These are phyloP conservation scores for Pleurotus citrinopileatus DNA, from an alignment of 768 basidiomycete species.

Conservation along the genomic window DNA sequence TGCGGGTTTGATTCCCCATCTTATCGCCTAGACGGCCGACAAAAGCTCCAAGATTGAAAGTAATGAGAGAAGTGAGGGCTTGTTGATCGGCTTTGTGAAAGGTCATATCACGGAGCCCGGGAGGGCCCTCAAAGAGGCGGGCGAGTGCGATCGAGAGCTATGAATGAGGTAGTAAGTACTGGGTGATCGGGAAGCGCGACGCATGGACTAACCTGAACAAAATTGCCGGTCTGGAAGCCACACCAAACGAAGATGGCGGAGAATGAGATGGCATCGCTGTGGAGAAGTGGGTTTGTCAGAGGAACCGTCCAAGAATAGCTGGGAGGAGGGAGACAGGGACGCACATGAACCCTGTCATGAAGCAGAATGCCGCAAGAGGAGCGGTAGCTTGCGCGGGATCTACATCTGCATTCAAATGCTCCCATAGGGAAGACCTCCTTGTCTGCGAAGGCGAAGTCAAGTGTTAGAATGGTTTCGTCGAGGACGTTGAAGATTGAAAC, in stretches of 20 bases:
- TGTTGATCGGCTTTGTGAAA: slow-evolving; percentile 86
- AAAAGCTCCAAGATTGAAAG: slow-evolving; percentile 78
- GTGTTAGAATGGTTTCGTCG: not conserved
- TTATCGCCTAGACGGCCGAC: slow-evolving; percentile 83
- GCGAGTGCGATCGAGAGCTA: slow-evolving; percentile 80
- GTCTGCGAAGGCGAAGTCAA: not conserved
- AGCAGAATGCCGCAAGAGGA: slow-evolving; percentile 48
- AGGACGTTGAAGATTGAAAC: not conserved
- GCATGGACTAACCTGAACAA: slow-evolving; percentile 48
- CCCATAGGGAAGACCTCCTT: slow-evolving; percentile 5
- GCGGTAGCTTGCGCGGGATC: slow-evolving; percentile 31
- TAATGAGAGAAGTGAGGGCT: slow-evolving; percentile 73
- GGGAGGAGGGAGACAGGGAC: slow-evolving; percentile 13
- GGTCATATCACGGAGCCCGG: slow-evolving; percentile 42
- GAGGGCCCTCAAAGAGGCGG: slow-evolving; percentile 62
- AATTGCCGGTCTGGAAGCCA: slow-evolving; percentile 83
- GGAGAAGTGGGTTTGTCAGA: not conserved
- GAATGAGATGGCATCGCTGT: slow-evolving; percentile 70
- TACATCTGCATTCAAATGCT: slow-evolving; percentile 23
- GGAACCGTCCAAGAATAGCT: not conserved
- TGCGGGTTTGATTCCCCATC: slow-evolving; percentile 68
- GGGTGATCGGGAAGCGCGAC: slow-evolving; percentile 3
- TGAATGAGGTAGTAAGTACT: slow-evolving; percentile 2
- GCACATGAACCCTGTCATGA: slow-evolving; percentile 61
- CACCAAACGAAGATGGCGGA: slow-evolving; percentile 83